Conservation (phyloP, 2,329 filamentous ascomycete genomes). For the Penicillium griseofulvum region DNA sequence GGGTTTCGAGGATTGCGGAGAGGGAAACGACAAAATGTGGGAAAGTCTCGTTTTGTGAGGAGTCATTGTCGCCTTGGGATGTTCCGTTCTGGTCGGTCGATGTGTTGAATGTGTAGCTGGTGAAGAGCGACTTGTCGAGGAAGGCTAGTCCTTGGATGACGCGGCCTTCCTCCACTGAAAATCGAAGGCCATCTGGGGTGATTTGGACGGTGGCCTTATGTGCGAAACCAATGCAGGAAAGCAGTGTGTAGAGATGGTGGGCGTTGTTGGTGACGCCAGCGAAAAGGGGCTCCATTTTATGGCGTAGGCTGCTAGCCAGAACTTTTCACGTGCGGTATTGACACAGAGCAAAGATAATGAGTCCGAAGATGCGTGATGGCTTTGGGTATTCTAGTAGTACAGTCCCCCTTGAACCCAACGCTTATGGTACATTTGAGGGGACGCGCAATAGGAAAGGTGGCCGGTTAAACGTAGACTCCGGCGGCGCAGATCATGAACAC, state of each 20-base stretch:
- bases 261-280: conserved; percentile 61
- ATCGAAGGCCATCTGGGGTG: conserved; percentile 77
- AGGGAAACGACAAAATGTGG: conserved; percentile 85
- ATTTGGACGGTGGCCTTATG: conserved; percentile 68
- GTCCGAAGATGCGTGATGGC: conserved; percentile 17
- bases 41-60: conserved; percentile 40
- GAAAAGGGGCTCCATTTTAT: conserved; percentile 49
- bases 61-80: conserved; percentile 38
- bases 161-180: conserved; percentile 81
- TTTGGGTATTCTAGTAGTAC: conserved; percentile 35
- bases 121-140: conserved; percentile 85
- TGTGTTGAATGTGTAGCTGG: conserved; percentile 70
- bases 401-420: conserved; percentile 29
- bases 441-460: conserved; percentile 21
- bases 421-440: conserved; percentile 38
- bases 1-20: conserved; percentile 80
- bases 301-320: conserved; percentile 2
- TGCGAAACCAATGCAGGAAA: conserved; percentile 62
- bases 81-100: conserved; percentile 22
- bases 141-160: conserved; percentile 90
- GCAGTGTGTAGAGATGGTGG: conserved; percentile 58
- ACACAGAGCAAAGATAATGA: conserved; percentile 1
- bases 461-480: conserved; percentile 85
- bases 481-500: conserved; percentile 99
- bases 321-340: not conserved